Evolutionary conservation across 305 asterid genomes (phyloP).

Genomic region (Ajuga reptans): DNA sequence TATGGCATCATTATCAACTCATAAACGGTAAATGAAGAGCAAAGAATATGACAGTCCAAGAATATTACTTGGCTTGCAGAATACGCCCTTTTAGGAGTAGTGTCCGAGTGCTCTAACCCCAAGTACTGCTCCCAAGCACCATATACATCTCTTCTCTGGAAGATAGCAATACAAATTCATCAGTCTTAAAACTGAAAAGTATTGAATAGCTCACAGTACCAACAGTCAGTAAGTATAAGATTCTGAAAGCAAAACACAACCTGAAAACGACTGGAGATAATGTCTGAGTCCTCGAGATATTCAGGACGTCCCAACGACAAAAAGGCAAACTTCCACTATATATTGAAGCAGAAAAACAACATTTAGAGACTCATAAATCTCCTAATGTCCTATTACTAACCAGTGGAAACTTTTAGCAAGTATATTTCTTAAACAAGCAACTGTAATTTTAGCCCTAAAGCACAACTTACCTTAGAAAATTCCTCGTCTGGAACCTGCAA

Average conservation of each 20-base stretch:
- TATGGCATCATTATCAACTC: not conserved
- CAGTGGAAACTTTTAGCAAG: not conserved
- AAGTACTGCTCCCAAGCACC: conserved; percentile 98
- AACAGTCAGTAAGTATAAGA: not conserved
- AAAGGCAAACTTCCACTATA: conserved; percentile 85
- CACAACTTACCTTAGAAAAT: conserved; percentile 48
- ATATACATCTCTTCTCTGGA: conserved; percentile 85
- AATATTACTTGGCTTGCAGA: conserved; percentile 55
- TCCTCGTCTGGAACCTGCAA: conserved; percentile 76
- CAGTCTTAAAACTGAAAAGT: not conserved
- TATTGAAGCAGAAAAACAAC: conserved; percentile 7
- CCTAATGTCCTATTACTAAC: not conserved
- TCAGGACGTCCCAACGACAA: conserved; percentile 83
- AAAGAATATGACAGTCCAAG: not conserved
- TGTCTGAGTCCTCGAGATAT: conserved; percentile 71
- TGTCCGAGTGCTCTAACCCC: conserved; percentile 87
- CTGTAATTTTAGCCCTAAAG: not conserved
- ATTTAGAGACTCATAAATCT: conserved; percentile 6
- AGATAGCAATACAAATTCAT: conserved; percentile 15
- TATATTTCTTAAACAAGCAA: not conserved
- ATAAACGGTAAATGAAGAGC: not conserved
- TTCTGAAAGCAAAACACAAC: conserved; percentile 33
- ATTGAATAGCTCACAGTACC: not conserved
- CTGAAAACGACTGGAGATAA: conserved; percentile 75
- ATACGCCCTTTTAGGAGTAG: conserved; percentile 64